Base-by-base conservation (phyloP, 2,329 filamentous ascomycete genomes). In the Penicillium sp. region DNA sequence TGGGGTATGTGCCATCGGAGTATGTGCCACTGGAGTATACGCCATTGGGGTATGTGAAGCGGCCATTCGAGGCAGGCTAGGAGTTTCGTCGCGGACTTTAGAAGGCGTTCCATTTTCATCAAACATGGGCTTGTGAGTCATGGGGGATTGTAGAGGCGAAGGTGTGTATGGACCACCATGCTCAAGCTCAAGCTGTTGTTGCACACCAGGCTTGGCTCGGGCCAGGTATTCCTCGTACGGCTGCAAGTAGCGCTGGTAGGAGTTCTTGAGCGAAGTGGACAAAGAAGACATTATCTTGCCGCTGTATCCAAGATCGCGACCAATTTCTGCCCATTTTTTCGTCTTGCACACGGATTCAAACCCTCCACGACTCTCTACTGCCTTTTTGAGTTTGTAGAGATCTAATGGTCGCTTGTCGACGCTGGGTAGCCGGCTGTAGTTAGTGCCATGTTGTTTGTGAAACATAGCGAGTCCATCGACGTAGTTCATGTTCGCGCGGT, bases 211-310 rank as follows among this genome's bases (percentile, higher is more conserved):
- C 73, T 97, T 97, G 52, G 91, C 93, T 15, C 93, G 81, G 52
- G 90, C 86, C 43, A 99, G 80, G 72, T 96, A 99, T 62, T 97
- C 92, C 75, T 99, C 94, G 68, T 97, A 99, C 0, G 94, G 94
- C 70, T 92, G 91, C 4, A 99, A 86, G 91, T 94, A 99, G 77
- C 93, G 88, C 73, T 96, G 92, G 69, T 95, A 99, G 0, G 94
- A 97, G 75, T 99, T 99, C 75, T 97, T 99, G 42, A 99, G 83
- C 6, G 94, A 97, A 0, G 94, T 99, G 6, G 94, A 99, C 47
- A 99, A 80, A 9, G 94, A 97, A 2, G 93, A 97, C 94, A 99
- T 99, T 62, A 99, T 99, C 80, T 99, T 99, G 72, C 94, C 94
- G 71, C 93, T 97, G 77, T 99, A 99, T 54, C 94, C 94, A 48